Conservation (phyloP, 257 asterid species). For the Echium plantagineum region DNA sequence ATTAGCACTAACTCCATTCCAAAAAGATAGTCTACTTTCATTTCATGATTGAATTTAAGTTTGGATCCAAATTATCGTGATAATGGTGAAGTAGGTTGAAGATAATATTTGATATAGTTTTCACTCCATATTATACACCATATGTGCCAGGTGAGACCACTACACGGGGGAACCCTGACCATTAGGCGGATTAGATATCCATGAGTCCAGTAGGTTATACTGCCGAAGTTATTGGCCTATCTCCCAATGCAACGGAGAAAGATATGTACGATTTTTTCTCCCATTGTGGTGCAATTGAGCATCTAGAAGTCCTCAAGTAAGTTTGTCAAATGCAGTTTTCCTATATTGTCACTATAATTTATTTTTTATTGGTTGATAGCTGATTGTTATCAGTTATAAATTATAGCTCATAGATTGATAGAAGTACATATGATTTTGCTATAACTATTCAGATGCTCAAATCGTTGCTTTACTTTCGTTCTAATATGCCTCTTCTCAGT, state of each 20-base stretch:
- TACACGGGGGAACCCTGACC: neutral
- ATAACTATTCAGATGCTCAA: too few species aligned
- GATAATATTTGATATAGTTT: too few species aligned
- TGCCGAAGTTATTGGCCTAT: constrained; percentile 49
- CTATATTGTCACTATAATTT: neutral
- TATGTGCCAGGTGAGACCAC: neutral
- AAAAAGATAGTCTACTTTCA: too few species aligned
- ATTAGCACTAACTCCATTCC: too few species aligned
- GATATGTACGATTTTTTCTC: constrained; percentile 45
- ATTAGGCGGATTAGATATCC: neutral
- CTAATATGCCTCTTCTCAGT: too few species aligned
- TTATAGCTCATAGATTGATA: too few species aligned
- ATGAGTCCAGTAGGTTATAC: constrained; percentile 25
- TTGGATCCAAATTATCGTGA: too few species aligned
- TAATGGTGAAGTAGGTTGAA: too few species aligned
- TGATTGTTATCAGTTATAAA: neutral
- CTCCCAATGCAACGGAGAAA: constrained; percentile 33
- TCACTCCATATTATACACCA: too few species aligned
- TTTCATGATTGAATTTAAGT: too few species aligned
- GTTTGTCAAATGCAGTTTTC: neutral
- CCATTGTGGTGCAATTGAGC: constrained; percentile 41
- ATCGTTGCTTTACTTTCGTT: too few species aligned
- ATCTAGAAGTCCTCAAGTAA: constrained; percentile 39
- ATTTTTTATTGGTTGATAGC: neutral
- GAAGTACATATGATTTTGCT: too few species aligned